Conservation (phyloP, 2,329 filamentous ascomycete species). For the Diaporthe citriasiana region DNA sequence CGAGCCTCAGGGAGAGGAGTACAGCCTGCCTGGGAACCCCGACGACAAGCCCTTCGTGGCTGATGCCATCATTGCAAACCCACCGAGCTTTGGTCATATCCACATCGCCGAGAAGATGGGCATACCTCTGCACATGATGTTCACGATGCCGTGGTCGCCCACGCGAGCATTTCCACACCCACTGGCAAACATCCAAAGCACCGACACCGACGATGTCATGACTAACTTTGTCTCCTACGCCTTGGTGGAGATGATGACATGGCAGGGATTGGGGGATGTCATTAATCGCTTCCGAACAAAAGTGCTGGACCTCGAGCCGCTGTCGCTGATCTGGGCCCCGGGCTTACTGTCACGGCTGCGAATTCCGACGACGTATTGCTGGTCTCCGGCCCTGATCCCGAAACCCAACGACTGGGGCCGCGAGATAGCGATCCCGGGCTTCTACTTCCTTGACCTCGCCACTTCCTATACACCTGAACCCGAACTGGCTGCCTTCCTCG, state of each 20-base stretch:
- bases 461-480: conserved; percentile 75
- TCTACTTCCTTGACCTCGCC: conserved; percentile 80
- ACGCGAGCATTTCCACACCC: conserved; percentile 90
- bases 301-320: conserved; percentile 79
- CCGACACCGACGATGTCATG: conserved; percentile 81
- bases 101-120: conserved; percentile 83
- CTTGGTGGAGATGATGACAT: conserved; percentile 91
- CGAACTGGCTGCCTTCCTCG: conserved; percentile 76
- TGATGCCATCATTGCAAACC: conserved; percentile 84
- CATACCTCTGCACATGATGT: conserved; percentile 87
- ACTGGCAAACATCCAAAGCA: conserved; percentile 83
- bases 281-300: conserved; percentile 89
- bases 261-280: conserved; percentile 91
- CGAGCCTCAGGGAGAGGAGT: conserved; percentile 65
- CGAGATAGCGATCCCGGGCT: conserved; percentile 81
- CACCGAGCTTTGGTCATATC: conserved; percentile 82
- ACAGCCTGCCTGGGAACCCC: conserved; percentile 58
- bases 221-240: conserved; percentile 89
- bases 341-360: conserved; percentile 81
- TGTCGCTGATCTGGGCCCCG: conserved; percentile 87
- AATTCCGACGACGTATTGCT: conserved; percentile 92
- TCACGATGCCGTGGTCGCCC: conserved; percentile 94
- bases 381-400: conserved; percentile 79
- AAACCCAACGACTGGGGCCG: conserved; percentile 77
- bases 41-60: conserved; percentile 79